Base-by-base conservation (phyloP, 805 yeast species). In the Spathaspora boniae region DNA sequence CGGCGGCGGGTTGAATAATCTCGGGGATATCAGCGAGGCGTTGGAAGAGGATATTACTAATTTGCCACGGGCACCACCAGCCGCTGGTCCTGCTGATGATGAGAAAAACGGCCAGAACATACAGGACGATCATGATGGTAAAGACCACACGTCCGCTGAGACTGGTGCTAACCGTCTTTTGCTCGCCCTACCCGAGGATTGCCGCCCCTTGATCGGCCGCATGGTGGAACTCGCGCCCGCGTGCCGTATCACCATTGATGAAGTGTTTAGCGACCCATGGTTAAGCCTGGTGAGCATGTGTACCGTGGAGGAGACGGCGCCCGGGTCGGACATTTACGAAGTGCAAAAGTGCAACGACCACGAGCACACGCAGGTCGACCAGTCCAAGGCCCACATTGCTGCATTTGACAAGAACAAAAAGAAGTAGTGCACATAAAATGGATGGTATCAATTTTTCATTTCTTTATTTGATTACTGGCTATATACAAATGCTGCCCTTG, bases 371-470 rank as follows among this genome's bases (percentile, higher is more conserved):
- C 77, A 76, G 45, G 97, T 89, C 33, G 96, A 88, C 47, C 95
- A 86, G 56, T 80, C 86, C 41, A 95, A 86, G 48, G 98, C 98
- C 0, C 98, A 89, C 58, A 89, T 89, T 62, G 96, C 97, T 8
- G 82, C 89, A 40, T 72, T 89, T 46, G 97, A 89, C 54, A 85
- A 80, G 68, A 85, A 80, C 54, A 89, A 86, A 64, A 76, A 72
- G 54, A 65, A 74, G 53, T 70, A 62, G 37, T n/a, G n/a, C n/a
- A n/a, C n/a, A n/a, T n/a, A n/a, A n/a, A n/a, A 5, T 20, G 3
- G 26, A 35, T 24, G 18, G 31, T 18, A 15, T 27, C 17, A 11
- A 34, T 23, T 19, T 22, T 22, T n/a, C n/a, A n/a, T n/a, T n/a
- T n/a, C n/a, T n/a, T n/a, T n/a, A n/a, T n/a, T n/a, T n/a, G n/a